Percentiles rank a stretch among this genome's conserved stretches.
phyloP scores from a whole-genome alignment of 148 eudicot species.

The Rhododendron ferrugineum region DNA sequence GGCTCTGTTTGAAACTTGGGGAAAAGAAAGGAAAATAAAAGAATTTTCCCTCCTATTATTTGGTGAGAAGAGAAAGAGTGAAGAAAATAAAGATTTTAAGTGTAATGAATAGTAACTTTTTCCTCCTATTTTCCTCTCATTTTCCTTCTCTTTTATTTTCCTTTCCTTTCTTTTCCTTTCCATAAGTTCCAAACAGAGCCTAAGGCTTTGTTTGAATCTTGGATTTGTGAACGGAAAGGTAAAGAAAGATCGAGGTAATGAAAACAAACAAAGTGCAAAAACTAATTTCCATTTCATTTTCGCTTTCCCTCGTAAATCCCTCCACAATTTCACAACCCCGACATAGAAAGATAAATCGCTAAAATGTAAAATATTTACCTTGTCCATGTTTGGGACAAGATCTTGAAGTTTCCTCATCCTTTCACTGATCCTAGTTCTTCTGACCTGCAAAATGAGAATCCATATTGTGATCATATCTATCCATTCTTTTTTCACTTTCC shows the following conservation, averaged over 20 bases:
- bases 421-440: conserved; percentile 86
- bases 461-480: not conserved
- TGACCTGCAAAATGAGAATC: conserved; percentile 31
- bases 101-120: no score
- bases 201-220: not conserved
- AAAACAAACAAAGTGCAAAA: not conserved
- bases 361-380: conserved; percentile 36
- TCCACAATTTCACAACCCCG: not conserved
- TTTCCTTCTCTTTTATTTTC: no score
- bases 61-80: no score
- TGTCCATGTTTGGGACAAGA: conserved; percentile 94
- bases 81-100: no score
- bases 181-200: no score
- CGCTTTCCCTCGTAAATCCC: not conserved
- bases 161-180: no score
- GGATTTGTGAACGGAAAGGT: not conserved
- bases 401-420: conserved; percentile 87
- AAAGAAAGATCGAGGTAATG: not conserved
- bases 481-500: not conserved
- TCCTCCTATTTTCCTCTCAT: no score
- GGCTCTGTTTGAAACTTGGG: not conserved
- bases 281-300: not conserved
- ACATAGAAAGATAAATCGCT: not conserved
- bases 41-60: no score
- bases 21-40: no score